phyloP scores from a whole-genome alignment of 2,329 filamentous ascomycete genomes.

The Lojkania enalia region DNA sequence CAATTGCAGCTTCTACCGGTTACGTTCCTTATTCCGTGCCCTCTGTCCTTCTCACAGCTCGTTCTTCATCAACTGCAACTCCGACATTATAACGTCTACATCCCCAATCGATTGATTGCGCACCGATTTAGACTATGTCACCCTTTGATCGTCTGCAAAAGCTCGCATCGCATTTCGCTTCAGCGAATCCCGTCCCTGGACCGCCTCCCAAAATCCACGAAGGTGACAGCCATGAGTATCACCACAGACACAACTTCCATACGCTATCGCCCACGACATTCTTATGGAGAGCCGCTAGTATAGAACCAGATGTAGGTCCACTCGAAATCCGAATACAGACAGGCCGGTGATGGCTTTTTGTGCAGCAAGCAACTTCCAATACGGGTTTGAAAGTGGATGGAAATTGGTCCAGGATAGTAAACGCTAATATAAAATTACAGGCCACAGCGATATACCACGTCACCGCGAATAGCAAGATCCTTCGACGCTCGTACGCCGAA shows the following conservation, averaged over 20 bases:
- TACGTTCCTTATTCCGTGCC: too few relatives aligned
- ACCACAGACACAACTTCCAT: slow-evolving; percentile 65
- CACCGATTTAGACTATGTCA: too few relatives aligned
- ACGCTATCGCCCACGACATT: slow-evolving; percentile 86
- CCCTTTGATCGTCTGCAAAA: slow-evolving; percentile 38
- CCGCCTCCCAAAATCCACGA: slow-evolving; percentile 41
- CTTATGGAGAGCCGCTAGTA: slow-evolving; percentile 78
- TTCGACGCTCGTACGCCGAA: slow-evolving; percentile 78
- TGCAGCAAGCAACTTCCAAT: too few relatives aligned
- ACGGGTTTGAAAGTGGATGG: too few relatives aligned
- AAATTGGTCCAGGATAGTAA: too few relatives aligned
- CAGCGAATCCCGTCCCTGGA: slow-evolving; percentile 32
- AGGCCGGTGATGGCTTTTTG: too few relatives aligned
- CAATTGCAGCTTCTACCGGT: too few relatives aligned
- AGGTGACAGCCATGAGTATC: slow-evolving; percentile 43
- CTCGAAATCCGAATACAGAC: too few relatives aligned
- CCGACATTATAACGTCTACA: too few relatives aligned
- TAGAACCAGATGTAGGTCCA: slow-evolving; percentile 72
- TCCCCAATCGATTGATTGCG: too few relatives aligned
- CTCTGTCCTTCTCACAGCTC: too few relatives aligned
- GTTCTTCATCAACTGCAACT: too few relatives aligned
- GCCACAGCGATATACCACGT: slow-evolving; percentile 84
- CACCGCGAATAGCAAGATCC: slow-evolving; percentile 72
- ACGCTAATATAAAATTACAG: slow-evolving; percentile 35
- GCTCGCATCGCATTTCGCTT: slow-evolving; percentile 44